Evolutionary conservation across 305 asterid genomes (phyloP), one percentile per base, ranked within the genome.

Genomic region (Solanum hybrid): DNA sequence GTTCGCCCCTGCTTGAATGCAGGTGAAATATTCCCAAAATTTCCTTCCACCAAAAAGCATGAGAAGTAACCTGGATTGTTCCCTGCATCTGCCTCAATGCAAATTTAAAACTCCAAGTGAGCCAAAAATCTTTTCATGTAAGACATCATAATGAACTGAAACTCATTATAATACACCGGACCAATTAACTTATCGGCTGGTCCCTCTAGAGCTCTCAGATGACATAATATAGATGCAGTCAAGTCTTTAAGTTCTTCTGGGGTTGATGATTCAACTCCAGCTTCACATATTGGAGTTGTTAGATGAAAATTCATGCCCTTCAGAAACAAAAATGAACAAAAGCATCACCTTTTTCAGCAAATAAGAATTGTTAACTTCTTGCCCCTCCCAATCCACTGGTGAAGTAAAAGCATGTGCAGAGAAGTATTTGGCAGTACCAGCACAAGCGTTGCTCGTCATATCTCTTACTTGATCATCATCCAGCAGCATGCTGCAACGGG

Each of bases 291-390:
- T 83, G 87, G 87, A 46, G 40, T 83, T 84, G 74, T 24, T 57
- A 57, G 51, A 57, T 57, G 88, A 91, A 71, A 61, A 61, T 20
- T 61, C 71, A 61, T 61, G 26, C 71, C 71, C 71, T 61, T 61
- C 71, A 61, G 26, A 61, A 61, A 61, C 71, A 61, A 61, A 18
- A 61, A 86, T 35, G 35, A 71, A 75, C 89, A 90, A 73, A 80
- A 69, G 85, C 73, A 78, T 86, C 87, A 94, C 95, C 93, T 90
- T 89, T 89, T 82, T 75, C 73, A 61, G 79, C 89, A 89, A 86
- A 90, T 74, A 88, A 40, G 84, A 89, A 42, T 87, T 12, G 35
- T 26, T 39, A n/a, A 73, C 74, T 86, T 39, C 91, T 89, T 16
- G 76, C 37, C 57, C 87, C 73, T 36, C 86, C 80, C 81, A 86